Percentiles rank a stretch among this genome's conserved stretches.
phyloP scores from a whole-genome alignment of 495 filamentous ascomycete genomes.

The Xylaria telfairii region DNA sequence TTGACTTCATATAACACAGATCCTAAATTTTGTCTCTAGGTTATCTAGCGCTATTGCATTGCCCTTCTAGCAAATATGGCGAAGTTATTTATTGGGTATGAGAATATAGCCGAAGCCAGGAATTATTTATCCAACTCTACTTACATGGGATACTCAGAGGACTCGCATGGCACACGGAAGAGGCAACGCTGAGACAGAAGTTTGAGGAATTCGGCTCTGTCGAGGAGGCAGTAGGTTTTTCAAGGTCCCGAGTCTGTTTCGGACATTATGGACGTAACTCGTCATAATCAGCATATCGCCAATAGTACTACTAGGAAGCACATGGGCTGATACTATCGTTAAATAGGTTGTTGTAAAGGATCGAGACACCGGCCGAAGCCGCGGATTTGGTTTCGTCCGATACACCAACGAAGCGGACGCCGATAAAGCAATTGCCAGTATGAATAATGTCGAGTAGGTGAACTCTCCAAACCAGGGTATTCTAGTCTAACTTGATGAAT shows the following conservation, averaged over 20 bases:
- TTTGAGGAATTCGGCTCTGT: slow-evolving; percentile 89
- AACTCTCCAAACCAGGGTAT: slow-evolving; percentile 17
- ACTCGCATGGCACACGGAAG: slow-evolving; percentile 97
- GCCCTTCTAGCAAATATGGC: slow-evolving; percentile 64
- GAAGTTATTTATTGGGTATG: slow-evolving; percentile 92
- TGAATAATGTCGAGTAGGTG: slow-evolving; percentile 94
- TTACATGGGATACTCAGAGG: slow-evolving; percentile 62
- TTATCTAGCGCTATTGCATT: slow-evolving; percentile 11
- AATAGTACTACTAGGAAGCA: background rate
- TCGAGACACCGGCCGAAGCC: slow-evolving; percentile 92
- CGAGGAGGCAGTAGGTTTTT: slow-evolving; percentile 84
- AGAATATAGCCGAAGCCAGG: background rate
- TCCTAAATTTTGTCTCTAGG: slow-evolving; percentile 14
- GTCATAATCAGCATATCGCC: background rate
- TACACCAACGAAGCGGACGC: slow-evolving; percentile 84
- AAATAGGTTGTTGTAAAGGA: slow-evolving; percentile 94
- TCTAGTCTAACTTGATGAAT: background rate
- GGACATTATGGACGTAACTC: background rate
- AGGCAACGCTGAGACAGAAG: slow-evolving; percentile 77
- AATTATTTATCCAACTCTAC: background rate
- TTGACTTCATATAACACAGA: slow-evolving; percentile 14
- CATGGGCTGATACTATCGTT: slow-evolving; percentile 31
- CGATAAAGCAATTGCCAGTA: slow-evolving; percentile 74
- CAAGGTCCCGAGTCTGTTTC: background rate
- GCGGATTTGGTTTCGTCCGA: slow-evolving; percentile 96